A percentile compares a stretch with the other conserved stretches of the same genome.
These are phyloP conservation scores for Macrocystidia cucumis DNA, from an alignment of 1,284 basidiomycete genomes.

Conservation along the genomic window DNA sequence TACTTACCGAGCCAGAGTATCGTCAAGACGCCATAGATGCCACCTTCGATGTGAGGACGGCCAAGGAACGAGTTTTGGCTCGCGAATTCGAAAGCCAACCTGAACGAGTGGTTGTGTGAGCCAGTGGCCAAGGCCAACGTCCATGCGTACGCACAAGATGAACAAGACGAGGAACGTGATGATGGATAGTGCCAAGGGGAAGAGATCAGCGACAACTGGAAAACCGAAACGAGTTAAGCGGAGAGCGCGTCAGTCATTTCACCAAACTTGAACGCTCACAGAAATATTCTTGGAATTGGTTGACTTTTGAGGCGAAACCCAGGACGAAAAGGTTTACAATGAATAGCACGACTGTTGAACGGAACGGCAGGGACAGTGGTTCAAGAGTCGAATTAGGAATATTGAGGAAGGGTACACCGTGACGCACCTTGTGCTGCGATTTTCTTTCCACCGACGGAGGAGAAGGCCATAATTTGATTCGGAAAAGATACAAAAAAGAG, in stretches of 20 bases:
- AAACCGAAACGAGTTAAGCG: constrained; percentile 2
- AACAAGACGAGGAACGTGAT: constrained; percentile 38
- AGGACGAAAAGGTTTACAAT: constrained; percentile 43
- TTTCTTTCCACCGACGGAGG: constrained; percentile 19
- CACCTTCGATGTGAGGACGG: constrained; percentile 40
- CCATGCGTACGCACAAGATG: too few relatives aligned
- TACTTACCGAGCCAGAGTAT: constrained; percentile 48
- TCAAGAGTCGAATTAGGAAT: background rate
- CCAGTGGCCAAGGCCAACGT: too few relatives aligned
- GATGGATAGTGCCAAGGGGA: constrained; percentile 50
- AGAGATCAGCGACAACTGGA: constrained; percentile 49
- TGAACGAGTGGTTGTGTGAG: too few relatives aligned
- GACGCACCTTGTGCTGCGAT: constrained; percentile 24
- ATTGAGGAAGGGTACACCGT: constrained; percentile 6
- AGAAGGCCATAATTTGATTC: constrained; percentile 14
- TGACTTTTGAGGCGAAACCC: constrained; percentile 43
- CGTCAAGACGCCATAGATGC: constrained; percentile 32
- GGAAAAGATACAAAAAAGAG: background rate
- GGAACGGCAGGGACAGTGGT: background rate
- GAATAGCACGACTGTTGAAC: constrained; percentile 29
- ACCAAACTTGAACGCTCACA: too few relatives aligned
- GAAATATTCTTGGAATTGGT: constrained; percentile 51
- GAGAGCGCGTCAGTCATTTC: background rate
- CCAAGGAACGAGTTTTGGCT: constrained; percentile 33
- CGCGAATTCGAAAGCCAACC: constrained; percentile 34